Conservation (phyloP, 495 filamentous ascomycete genomes). For the Collariella sp. region DNA sequence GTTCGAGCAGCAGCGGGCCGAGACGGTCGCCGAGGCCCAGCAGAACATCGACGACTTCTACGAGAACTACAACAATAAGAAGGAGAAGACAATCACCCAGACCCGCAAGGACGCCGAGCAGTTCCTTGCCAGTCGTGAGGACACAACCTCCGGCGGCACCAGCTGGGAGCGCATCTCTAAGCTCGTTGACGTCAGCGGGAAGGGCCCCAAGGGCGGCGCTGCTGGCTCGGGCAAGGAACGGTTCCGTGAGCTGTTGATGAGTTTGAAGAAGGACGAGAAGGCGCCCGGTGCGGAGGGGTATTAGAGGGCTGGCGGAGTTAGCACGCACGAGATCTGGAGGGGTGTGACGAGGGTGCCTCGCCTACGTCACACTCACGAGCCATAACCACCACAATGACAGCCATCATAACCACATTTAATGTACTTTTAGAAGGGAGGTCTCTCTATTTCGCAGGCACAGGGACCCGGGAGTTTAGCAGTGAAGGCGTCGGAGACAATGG, state of each 20-base stretch:
- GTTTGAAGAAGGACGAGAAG: slow-evolving; percentile 86
- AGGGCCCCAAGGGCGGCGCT: slow-evolving; percentile 75
- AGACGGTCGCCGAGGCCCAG: slow-evolving; percentile 77
- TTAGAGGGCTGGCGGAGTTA: not conserved
- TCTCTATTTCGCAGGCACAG: slow-evolving; percentile 4
- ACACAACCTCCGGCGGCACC: slow-evolving; percentile 87
- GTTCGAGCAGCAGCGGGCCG: slow-evolving; percentile 64
- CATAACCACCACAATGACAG: not conserved
- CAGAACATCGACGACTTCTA: slow-evolving; percentile 97
- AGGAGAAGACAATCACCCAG: slow-evolving; percentile 80
- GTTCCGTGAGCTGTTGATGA: slow-evolving; percentile 85
- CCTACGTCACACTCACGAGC: not conserved
- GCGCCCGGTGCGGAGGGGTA: slow-evolving; percentile 73
- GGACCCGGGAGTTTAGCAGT: slow-evolving; percentile 6
- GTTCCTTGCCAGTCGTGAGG: slow-evolving; percentile 78
- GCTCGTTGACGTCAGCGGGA: slow-evolving; percentile 90
- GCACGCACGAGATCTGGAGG: not conserved
- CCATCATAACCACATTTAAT: slow-evolving; percentile 6
- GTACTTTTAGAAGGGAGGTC: slow-evolving; percentile 12
- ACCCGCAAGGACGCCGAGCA: slow-evolving; percentile 89
- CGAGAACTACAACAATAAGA: slow-evolving; percentile 96
- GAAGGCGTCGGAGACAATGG: slow-evolving; percentile 8
- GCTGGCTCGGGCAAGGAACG: slow-evolving; percentile 85
- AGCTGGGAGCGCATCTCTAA: slow-evolving; percentile 98
- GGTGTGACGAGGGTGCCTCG: not conserved